Percentiles rank a stretch among this genome's conserved stretches.
phyloP scores from a whole-genome alignment of 2,329 filamentous ascomycete genomes.

The Thielaviopsis musarum region DNA sequence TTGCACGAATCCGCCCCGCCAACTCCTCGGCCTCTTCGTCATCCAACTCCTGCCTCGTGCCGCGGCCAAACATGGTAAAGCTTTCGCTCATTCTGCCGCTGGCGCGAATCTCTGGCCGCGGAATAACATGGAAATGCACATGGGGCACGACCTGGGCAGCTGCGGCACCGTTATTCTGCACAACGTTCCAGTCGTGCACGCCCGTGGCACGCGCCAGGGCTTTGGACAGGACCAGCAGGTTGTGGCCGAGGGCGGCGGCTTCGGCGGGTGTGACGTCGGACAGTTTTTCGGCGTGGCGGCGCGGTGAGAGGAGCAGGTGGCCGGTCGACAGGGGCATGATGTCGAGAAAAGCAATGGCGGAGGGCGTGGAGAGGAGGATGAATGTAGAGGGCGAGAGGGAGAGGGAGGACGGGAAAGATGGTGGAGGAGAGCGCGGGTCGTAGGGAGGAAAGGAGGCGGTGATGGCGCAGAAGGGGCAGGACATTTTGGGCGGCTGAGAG shows the following conservation, averaged over 20 bases:
- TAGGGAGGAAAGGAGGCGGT: slow-evolving; percentile 31
- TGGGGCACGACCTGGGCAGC: slow-evolving; percentile 88
- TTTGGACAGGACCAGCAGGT: slow-evolving; percentile 54
- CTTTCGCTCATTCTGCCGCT: slow-evolving; percentile 39
- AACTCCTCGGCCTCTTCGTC: slow-evolving; percentile 52
- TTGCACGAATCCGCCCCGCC: slow-evolving; percentile 35
- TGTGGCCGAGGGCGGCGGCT: slow-evolving; percentile 47
- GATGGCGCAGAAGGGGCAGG: slow-evolving; percentile 49
- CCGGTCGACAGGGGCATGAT: slow-evolving; percentile 75
- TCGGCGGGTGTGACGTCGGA: slow-evolving; percentile 41
- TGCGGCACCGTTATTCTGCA: slow-evolving; percentile 84
- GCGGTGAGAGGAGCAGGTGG: slow-evolving; percentile 68
- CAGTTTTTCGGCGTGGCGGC: slow-evolving; percentile 62
- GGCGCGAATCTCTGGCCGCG: slow-evolving; percentile 51
- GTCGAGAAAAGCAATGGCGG: slow-evolving; percentile 77
- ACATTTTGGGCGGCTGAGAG: not conserved
- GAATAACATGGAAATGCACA: slow-evolving; percentile 89
- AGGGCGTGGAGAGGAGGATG: slow-evolving; percentile 60
- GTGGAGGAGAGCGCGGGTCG: slow-evolving; percentile 26
- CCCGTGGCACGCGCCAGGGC: slow-evolving; percentile 54
- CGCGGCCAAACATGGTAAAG: slow-evolving; percentile 72
- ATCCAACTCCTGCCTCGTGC: slow-evolving; percentile 55
- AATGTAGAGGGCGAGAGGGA: slow-evolving; percentile 31
- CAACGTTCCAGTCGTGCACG: slow-evolving; percentile 80
- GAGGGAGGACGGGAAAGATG: slow-evolving; percentile 19